These are phyloP conservation scores for Gaultheria prostrata DNA, from an alignment of 148 eudicot species.

Conservation along the genomic window DNA sequence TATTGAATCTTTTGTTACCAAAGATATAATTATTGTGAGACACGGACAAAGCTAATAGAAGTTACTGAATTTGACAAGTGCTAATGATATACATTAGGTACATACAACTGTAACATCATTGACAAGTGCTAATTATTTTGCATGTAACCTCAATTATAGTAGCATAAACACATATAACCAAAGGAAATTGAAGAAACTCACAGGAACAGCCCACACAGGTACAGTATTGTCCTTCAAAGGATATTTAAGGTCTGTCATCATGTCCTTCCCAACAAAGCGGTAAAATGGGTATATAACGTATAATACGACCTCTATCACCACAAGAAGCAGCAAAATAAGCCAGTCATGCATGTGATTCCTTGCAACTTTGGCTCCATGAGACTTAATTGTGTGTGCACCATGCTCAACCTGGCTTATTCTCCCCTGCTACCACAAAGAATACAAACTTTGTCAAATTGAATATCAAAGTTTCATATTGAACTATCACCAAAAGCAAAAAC, in stretches of 20 bases:
- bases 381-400: slow-evolving; percentile 50
- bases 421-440: slow-evolving; percentile 10
- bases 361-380: slow-evolving; percentile 61
- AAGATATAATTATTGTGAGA: not conserved
- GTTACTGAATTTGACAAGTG: not conserved
- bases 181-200: slow-evolving; percentile 24
- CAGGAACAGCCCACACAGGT: slow-evolving; percentile 85
- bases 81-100: not conserved
- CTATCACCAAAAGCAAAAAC: not conserved
- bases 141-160: no score
- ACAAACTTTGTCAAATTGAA: not conserved
- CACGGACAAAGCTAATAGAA: not conserved
- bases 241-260: slow-evolving; percentile 77
- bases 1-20: not conserved
- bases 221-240: slow-evolving; percentile 66
- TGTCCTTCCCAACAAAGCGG: slow-evolving; percentile 73
- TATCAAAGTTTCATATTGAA: not conserved
- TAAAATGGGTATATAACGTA: slow-evolving; percentile 61
- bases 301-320: slow-evolving; percentile 35
- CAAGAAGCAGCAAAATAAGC: slow-evolving; percentile 58
- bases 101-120: not conserved
- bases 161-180: no score
- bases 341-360: slow-evolving; percentile 75
- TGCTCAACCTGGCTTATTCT: slow-evolving; percentile 36
- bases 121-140: no score